A percentile compares a stretch with the other conserved stretches of the same genome.
Conservation (phyloP, 306 rosid genomes). For the Medicago ruthenica region DNA sequence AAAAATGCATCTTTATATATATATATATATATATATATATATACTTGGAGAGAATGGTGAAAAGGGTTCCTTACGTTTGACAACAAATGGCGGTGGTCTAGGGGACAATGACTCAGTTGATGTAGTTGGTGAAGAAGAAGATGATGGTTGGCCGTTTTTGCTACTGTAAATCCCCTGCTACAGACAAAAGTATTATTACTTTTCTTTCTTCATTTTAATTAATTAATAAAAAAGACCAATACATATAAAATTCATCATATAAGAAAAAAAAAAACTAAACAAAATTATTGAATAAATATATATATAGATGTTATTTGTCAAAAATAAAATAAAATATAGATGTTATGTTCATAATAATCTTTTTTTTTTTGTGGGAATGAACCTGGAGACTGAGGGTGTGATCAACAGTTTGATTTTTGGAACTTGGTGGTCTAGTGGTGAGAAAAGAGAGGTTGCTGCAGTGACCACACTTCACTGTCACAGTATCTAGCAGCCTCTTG, state of each 20-base stretch:
- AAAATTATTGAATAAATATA: too few species aligned
- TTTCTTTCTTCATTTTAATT: background rate
- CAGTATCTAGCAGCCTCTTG: conserved; percentile 87
- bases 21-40: too few species aligned
- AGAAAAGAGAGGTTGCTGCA: conserved; percentile 95
- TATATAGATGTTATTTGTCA: too few species aligned
- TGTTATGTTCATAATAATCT: too few species aligned
- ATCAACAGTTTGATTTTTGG: conserved; percentile 64
- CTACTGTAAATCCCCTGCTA: conserved; percentile 68
- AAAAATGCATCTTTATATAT: background rate
- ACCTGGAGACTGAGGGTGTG: conserved; percentile 81
- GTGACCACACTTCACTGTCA: conserved; percentile 98
- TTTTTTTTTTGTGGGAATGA: too few species aligned
- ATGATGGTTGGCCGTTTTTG: conserved; percentile 64
- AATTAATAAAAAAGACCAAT: too few species aligned
- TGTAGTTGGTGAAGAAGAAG: conserved; percentile 65
- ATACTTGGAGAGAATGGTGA: conserved; percentile 25
- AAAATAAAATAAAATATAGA: too few species aligned
- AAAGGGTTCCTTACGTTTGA: conserved; percentile 61
- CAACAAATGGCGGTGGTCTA: conserved; percentile 87
- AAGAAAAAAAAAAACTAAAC: too few species aligned
- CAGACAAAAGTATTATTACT: background rate
- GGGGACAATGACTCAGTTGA: conserved; percentile 77
- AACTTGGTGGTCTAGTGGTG: conserved; percentile 73
- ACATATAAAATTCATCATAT: too few species aligned